These are phyloP conservation scores for Paratinospora sagittata DNA, from an alignment of 164 flowering plant species.

Conservation along the genomic window DNA sequence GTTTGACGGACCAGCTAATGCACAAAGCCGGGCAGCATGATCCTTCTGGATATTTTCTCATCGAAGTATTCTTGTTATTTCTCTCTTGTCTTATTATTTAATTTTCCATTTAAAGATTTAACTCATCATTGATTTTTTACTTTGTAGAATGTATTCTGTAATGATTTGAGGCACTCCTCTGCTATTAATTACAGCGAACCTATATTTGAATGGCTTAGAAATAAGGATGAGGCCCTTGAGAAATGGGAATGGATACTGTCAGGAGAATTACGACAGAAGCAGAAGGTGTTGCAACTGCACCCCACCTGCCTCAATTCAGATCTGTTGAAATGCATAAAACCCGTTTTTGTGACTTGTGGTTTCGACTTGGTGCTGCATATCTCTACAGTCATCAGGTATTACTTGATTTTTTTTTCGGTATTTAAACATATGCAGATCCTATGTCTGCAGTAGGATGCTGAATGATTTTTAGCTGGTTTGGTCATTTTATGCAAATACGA, in stretches of 20 bases:
- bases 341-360: slow-evolving; percentile 67
- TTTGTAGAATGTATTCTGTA: too few relatives aligned
- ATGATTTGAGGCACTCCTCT: slow-evolving; percentile 65
- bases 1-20: too few relatives aligned
- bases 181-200: slow-evolving; percentile 78
- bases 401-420: too few relatives aligned
- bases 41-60: slow-evolving; percentile 88
- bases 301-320: slow-evolving; percentile 49
- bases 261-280: slow-evolving; percentile 48
- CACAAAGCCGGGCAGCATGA: slow-evolving; percentile 56
- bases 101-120: too few relatives aligned
- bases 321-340: slow-evolving; percentile 53
- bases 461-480: not conserved
- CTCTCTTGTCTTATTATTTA: not conserved
- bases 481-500: too few relatives aligned
- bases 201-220: slow-evolving; percentile 68
- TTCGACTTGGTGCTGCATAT: too few relatives aligned
- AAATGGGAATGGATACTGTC: slow-evolving; percentile 73
- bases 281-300: slow-evolving; percentile 26
- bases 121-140: too few relatives aligned
- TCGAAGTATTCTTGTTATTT: slow-evolving; percentile 48
- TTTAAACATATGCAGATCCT: not conserved
- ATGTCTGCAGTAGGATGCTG: not conserved
- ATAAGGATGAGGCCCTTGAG: slow-evolving; percentile 59
- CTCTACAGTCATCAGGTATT: too few relatives aligned